Conservation (phyloP, 352 stramenopile genomes). For the Aphanomyces euteiches region DNA sequence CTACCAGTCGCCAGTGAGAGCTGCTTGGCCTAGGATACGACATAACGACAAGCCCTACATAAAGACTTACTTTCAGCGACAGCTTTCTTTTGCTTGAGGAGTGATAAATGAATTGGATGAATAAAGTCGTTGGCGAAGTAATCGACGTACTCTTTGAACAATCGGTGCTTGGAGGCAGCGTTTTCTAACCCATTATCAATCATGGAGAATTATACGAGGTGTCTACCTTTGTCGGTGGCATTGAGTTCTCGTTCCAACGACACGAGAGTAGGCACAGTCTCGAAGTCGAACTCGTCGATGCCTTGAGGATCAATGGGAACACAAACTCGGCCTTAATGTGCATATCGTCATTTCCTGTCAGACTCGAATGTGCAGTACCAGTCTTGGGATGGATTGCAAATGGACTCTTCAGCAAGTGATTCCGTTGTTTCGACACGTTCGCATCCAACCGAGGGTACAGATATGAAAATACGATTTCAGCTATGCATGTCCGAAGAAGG, state of each 20-base stretch:
- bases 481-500: constrained; percentile 86
- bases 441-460: constrained; percentile 98
- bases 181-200: too few relatives aligned
- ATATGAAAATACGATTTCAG: constrained; percentile 95
- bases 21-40: constrained; percentile 39
- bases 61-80: constrained; percentile 15
- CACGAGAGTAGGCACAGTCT: constrained; percentile 78
- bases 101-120: constrained; percentile 52
- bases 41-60: background rate
- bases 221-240: constrained; percentile 19
- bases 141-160: constrained; percentile 67
- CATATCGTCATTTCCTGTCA: background rate
- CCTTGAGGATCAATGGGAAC: constrained; percentile 89
- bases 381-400: constrained; percentile 99
- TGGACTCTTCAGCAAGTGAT: constrained; percentile 99
- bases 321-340: constrained; percentile 86
- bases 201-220: too few relatives aligned
- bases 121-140: constrained; percentile 71
- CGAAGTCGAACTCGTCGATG: constrained; percentile 85
- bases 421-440: constrained; percentile 99
- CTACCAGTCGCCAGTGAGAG: constrained; percentile 80
- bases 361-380: constrained; percentile 23
- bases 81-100: constrained; percentile 65
- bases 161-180: constrained; percentile 27
- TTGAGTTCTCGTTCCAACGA: constrained; percentile 83